phyloP scores from a whole-genome alignment of 441 rosid species.

The Gossypium gossypioides region DNA sequence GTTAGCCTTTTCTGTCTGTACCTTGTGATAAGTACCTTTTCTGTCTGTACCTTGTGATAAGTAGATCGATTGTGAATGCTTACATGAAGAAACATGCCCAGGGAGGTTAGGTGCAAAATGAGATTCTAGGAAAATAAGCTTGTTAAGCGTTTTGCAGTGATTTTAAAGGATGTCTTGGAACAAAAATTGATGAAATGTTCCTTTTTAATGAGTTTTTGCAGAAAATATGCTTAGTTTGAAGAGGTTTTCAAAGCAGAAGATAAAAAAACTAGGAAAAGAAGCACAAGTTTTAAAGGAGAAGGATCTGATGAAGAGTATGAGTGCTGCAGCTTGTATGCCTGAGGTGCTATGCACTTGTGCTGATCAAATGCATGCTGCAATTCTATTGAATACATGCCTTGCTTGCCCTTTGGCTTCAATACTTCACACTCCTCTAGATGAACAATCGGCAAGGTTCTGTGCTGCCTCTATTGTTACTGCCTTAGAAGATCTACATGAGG shows the following conservation, averaged over 20 bases:
- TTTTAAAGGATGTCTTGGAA: neutral
- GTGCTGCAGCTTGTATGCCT: conserved; percentile 60
- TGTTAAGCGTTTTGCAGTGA: neutral
- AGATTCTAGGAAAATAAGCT: neutral
- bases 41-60: neutral
- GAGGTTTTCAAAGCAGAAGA: conserved; percentile 75
- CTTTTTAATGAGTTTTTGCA: conserved; percentile 26
- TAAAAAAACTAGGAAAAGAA: conserved; percentile 72
- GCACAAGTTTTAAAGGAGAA: conserved; percentile 75
- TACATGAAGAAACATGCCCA: neutral
- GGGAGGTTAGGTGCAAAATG: conserved; percentile 1
- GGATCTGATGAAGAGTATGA: conserved; percentile 56
- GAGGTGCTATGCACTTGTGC: conserved; percentile 59
- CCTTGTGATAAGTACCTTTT: neutral
- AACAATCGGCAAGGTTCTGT: conserved; percentile 62
- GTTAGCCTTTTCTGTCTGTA: neutral
- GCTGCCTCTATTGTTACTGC: conserved; percentile 71
- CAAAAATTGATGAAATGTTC: conserved; percentile 14
- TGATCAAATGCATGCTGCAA: conserved; percentile 60
- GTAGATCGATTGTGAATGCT: neutral
- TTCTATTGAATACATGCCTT: conserved; percentile 60
- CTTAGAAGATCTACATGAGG: conserved; percentile 78
- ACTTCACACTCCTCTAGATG: conserved; percentile 68
- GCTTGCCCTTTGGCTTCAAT: conserved; percentile 80
- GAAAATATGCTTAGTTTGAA: conserved; percentile 66